Percentiles rank a stretch among this genome's conserved stretches.
Evolutionary conservation across 768 basidiomycete genomes (phyloP).

Genomic region (Kwoniella bestiolae): DNA sequence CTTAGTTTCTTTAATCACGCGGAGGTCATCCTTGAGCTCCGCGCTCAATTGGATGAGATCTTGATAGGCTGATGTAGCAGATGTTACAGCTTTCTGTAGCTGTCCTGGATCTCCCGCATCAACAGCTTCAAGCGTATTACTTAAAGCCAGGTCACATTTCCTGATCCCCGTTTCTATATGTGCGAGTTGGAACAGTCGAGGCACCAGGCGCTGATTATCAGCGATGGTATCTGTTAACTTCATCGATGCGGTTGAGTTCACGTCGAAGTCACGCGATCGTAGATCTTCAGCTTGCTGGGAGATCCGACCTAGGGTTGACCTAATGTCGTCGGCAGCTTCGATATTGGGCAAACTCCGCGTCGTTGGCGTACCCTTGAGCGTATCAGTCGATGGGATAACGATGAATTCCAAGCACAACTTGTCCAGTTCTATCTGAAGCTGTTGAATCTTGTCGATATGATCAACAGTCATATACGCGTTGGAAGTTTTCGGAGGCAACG

Average conservation of each 20-base stretch:
- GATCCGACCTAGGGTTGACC: not conserved
- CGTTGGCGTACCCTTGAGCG: not conserved
- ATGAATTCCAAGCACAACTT: not conserved
- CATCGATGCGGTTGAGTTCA: not conserved
- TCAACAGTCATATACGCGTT: not conserved
- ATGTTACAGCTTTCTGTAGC: not conserved
- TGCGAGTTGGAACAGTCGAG: not conserved
- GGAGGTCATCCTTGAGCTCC: not conserved
- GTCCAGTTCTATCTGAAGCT: not conserved
- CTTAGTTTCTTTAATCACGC: conserved; percentile 55
- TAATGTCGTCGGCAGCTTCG: not conserved
- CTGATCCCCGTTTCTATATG: conserved; percentile 5
- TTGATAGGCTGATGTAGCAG: not conserved
- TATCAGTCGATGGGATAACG: not conserved
- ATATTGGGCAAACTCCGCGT: not conserved
- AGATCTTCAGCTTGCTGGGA: not conserved
- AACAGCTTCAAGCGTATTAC: conserved; percentile 20
- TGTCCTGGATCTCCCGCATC: conserved; percentile 7
- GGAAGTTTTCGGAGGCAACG: not conserved
- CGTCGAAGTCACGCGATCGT: not conserved
- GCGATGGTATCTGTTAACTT: not conserved
- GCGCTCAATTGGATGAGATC: not conserved
- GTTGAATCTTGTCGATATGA: not conserved
- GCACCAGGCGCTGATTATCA: not conserved
- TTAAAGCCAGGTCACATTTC: conserved; percentile 18